Evolutionary conservation across 495 filamentous ascomycete species (phyloP).

Genomic region (Neohortaea acidophila): DNA sequence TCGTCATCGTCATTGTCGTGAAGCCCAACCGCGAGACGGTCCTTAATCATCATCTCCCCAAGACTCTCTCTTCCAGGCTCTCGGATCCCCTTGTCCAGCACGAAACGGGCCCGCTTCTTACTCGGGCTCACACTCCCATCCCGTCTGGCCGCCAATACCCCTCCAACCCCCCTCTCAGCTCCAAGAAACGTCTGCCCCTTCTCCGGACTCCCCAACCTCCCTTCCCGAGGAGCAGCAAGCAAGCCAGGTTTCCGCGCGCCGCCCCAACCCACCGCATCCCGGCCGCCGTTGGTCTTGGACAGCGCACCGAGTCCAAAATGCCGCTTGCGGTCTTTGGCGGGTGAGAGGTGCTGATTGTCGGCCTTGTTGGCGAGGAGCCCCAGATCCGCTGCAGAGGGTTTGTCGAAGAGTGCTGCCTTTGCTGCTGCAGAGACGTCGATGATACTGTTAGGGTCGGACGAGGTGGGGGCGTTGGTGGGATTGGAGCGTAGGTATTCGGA

Average conservation of each 20-base stretch:
- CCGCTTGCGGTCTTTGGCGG: conserved; percentile 40
- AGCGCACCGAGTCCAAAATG: conserved; percentile 14
- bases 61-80: conserved; percentile 29
- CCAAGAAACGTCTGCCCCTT: conserved; percentile 14
- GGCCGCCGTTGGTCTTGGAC: conserved; percentile 25
- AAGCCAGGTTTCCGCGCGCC: conserved; percentile 23
- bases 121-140: conserved; percentile 14
- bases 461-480: neutral
- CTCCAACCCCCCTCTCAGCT: neutral
- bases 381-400: conserved; percentile 34
- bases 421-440: neutral
- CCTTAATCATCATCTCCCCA: conserved; percentile 2
- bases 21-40: conserved; percentile 13
- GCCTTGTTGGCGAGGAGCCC: conserved; percentile 44
- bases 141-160: conserved; percentile 1
- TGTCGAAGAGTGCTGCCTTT: conserved; percentile 7
- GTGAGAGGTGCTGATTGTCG: conserved; percentile 49
- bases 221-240: conserved; percentile 14
- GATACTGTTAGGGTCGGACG: neutral
- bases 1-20: conserved; percentile 27
- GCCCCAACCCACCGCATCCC: conserved; percentile 28
- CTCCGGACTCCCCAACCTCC: conserved; percentile 7
- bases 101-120: conserved; percentile 30
- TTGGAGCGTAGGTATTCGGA: conserved; percentile 62
- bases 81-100: conserved; percentile 29